Evolutionary conservation across 352 stramenopile species (phyloP).

Genomic region (Globisporangium orthogonon): DNA sequence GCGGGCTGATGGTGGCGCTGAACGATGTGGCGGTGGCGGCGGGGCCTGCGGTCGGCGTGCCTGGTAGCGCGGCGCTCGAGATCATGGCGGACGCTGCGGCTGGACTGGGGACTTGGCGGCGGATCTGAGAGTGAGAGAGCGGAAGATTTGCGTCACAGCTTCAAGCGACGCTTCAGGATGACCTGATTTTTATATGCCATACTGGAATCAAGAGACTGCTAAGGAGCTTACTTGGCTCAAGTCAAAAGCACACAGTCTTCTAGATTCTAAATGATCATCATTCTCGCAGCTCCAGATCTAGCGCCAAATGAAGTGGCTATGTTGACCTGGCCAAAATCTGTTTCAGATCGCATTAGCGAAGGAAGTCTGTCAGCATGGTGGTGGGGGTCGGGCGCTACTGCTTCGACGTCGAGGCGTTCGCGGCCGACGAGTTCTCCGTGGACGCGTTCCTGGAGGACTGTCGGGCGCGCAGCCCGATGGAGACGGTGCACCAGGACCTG

Average conservation of each 20-base stretch:
- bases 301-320: too few species aligned
- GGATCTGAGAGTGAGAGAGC: conserved; percentile 1
- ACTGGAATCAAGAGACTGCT: not conserved
- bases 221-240: not conserved
- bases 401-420: conserved; percentile 80
- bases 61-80: conserved; percentile 1
- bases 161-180: not conserved
- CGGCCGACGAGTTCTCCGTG: conserved; percentile 66
- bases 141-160: not conserved
- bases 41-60: conserved; percentile 1
- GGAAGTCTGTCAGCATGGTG: too few species aligned
- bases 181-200: not conserved
- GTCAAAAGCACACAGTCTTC: not conserved
- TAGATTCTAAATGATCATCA: not conserved
- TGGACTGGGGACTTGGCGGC: conserved; percentile 4
- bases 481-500: conserved; percentile 81
- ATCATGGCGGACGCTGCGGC: conserved; percentile 3
- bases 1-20: conserved; percentile 9
- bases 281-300: too few species aligned
- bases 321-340: too few species aligned
- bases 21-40: conserved; percentile 2
- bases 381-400: conserved; percentile 58
- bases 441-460: conserved; percentile 71
- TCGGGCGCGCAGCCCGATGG: conserved; percentile 66
- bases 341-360: too few species aligned